Conservation (phyloP, 305 asterid species). For the Solanum aculeatissimum region DNA sequence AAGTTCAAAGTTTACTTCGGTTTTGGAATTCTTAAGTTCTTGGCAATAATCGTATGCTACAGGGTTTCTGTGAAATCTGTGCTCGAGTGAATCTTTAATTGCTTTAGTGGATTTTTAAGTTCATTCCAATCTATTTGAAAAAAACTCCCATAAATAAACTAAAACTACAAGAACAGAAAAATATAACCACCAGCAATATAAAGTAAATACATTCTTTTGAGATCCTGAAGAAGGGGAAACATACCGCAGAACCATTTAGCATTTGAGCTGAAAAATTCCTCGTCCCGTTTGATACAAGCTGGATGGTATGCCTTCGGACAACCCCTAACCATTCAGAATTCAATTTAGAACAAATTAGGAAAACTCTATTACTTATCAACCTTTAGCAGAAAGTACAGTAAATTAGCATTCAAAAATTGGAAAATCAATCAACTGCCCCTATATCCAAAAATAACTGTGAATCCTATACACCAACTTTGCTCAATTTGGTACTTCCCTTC, state of each 20-base stretch:
- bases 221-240: neutral
- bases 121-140: neutral
- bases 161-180: neutral
- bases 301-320: constrained; percentile 89
- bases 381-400: neutral
- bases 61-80: neutral
- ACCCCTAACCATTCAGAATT: constrained; percentile 38
- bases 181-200: neutral
- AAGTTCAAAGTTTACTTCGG: neutral
- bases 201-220: neutral
- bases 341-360: neutral
- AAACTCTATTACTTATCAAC: neutral
- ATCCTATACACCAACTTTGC: neutral
- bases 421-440: neutral
- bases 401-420: neutral
- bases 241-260: constrained; percentile 74
- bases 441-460: neutral
- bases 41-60: neutral
- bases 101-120: neutral
- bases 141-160: neutral
- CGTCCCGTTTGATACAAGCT: constrained; percentile 67
- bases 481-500: neutral
- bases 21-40: neutral
- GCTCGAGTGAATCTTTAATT: neutral
- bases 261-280: constrained; percentile 47